phyloP scores from a whole-genome alignment of 257 asterid species.

The Solanum ossicruentum region DNA sequence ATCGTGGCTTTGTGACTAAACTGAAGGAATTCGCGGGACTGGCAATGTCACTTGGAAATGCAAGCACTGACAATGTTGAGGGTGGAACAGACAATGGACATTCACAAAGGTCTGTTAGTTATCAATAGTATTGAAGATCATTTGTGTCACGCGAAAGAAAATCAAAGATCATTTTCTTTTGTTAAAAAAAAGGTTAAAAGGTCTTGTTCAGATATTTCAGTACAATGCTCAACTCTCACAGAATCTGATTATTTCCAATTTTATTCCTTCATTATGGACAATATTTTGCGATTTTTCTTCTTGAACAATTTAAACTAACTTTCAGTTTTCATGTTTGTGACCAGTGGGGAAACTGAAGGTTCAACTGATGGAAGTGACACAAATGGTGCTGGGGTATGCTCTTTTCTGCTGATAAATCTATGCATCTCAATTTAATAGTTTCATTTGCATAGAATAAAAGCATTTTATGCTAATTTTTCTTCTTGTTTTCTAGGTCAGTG shows the following conservation, averaged over 20 bases:
- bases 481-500: constrained; percentile 33
- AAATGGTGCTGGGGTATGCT: constrained; percentile 43
- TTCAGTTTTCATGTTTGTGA: constrained; percentile 1
- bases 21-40: constrained; percentile 76
- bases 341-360: constrained; percentile 66
- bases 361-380: constrained; percentile 86
- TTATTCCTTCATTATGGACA: not conserved
- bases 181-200: not conserved
- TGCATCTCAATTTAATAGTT: not conserved
- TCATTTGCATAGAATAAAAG: not conserved
- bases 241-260: not conserved
- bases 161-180: not conserved
- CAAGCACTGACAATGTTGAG: constrained; percentile 39
- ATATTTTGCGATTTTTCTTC: not conserved
- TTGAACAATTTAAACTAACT: not conserved
- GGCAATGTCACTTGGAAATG: constrained; percentile 76
- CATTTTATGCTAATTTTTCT: not conserved
- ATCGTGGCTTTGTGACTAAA: constrained; percentile 52
- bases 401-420: not conserved
- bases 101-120: constrained; percentile 62
- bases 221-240: not conserved
- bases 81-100: constrained; percentile 41
- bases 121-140: not conserved
- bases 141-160: not conserved
- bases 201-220: not conserved